A percentile compares a stretch with the other conserved stretches of the same genome.
These are phyloP conservation scores for Dalbergia cultrata DNA, from an alignment of 306 rosid species.

Conservation along the genomic window DNA sequence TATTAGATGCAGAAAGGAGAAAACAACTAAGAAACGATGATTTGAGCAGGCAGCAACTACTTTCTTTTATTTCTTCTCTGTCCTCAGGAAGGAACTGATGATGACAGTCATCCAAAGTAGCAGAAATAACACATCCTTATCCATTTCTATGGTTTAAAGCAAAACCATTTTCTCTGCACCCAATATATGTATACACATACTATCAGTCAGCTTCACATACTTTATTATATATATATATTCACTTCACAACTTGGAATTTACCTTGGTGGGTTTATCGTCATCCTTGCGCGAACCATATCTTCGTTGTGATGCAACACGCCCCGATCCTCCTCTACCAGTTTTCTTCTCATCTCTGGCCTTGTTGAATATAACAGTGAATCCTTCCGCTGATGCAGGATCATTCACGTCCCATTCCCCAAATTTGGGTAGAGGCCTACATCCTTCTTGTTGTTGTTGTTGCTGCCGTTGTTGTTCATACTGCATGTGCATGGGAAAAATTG, in stretches of 20 bases:
- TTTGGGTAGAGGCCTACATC: slow-evolving; percentile 69
- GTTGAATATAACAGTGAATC: slow-evolving; percentile 83
- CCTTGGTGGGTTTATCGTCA: slow-evolving; percentile 60
- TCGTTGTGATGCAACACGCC: slow-evolving; percentile 39
- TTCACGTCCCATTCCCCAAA: slow-evolving; percentile 97
- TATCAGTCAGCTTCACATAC: background rate
- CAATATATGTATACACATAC: background rate
- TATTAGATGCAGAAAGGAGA: slow-evolving; percentile 38
- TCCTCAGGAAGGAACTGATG: slow-evolving; percentile 40
- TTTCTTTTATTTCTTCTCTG: slow-evolving; percentile 32
- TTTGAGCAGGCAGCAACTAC: slow-evolving; percentile 29
- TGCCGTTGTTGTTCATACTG: slow-evolving; percentile 55
- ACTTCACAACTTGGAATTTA: slow-evolving; percentile 6
- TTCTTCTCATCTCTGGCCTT: slow-evolving; percentile 85
- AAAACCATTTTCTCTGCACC: slow-evolving; percentile 79
- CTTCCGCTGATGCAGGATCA: slow-evolving; percentile 87
- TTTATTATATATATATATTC: too few species aligned
- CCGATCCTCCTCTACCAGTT: slow-evolving; percentile 59
- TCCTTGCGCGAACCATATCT: slow-evolving; percentile 50
- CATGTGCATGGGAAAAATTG: slow-evolving; percentile 20
- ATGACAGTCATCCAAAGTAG: slow-evolving; percentile 16
- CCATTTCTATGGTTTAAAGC: slow-evolving; percentile 53
- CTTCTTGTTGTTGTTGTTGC: background rate
- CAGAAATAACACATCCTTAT: background rate
- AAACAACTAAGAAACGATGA: slow-evolving; percentile 36